These are phyloP conservation scores for Phragmites australis DNA, from an alignment of 176 grass and related monocot genomes.

Conservation along the genomic window DNA sequence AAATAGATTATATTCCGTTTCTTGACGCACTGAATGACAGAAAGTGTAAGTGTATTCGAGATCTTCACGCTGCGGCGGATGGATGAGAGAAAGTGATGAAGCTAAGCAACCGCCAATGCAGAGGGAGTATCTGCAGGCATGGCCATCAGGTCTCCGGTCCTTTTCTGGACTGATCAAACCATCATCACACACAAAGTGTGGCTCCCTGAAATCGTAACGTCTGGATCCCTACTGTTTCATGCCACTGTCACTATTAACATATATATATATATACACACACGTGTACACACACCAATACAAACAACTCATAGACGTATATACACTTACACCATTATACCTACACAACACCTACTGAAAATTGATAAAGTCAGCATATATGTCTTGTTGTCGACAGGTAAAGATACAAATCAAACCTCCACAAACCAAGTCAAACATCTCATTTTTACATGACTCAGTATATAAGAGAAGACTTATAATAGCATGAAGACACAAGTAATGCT, in stretches of 20 bases:
- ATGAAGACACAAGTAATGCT: not conserved
- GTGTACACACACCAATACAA: too few species aligned
- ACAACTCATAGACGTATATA: too few species aligned
- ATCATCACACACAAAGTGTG: constrained; percentile 37
- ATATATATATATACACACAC: not conserved
- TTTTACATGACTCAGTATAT: too few species aligned
- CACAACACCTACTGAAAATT: too few species aligned
- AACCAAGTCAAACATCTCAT: not conserved
- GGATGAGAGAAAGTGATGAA: constrained; percentile 1
- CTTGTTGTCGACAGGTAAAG: too few species aligned
- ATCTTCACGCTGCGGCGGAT: not conserved
- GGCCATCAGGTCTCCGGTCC: not conserved
- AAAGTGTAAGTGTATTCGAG: too few species aligned
- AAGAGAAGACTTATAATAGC: not conserved
- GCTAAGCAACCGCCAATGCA: constrained; percentile 32
- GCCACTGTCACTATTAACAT: not conserved
- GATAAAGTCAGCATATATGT: too few species aligned
- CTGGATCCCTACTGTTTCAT: not conserved
- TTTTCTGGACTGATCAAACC: not conserved
- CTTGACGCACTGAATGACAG: not conserved
- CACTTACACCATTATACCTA: too few species aligned
- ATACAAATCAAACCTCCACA: too few species aligned
- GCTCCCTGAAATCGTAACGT: constrained; percentile 14
- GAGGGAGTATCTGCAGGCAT: not conserved
- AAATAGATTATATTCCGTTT: not conserved